Evolutionary conservation across 371 early-diverging fungal genomes (phyloP), one percentile per base, ranked within the genome.

Genomic region (Actinomortierella wolfii): DNA sequence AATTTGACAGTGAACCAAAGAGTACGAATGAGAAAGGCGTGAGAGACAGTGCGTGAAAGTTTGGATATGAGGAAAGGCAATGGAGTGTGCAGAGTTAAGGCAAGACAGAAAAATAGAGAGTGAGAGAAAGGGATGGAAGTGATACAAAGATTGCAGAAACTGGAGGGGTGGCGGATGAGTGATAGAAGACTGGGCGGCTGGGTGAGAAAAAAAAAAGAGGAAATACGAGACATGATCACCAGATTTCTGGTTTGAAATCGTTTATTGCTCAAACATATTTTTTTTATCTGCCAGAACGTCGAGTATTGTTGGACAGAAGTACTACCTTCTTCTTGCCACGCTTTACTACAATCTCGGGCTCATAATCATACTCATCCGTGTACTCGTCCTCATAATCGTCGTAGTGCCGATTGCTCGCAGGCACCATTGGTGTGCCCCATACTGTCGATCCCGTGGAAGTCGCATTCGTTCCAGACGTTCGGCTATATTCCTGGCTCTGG

Each of bases 361-460:
- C 70, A 41, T 61, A 70, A 44, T 70, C 65, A 28, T 60, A 61
- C 23, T 70, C 70, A 20, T 70, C 64, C 11, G 61, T 64, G 21
- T 64, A 64, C 21, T 64, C 55, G 7, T 70, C 70, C n/a, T 64
- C 64, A 24, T 70, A 59, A 9, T 64, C 65, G 39, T 70, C 70
- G 13, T 64, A 51, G 24, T 59, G 61, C 28, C 70, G 57, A 34
- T 34, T 4, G 21, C 54, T 62, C 9, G 53, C 45, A 0, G 70
- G 65, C 3, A 86, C 80, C 3, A 81, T 78, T 2, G 60, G 78
- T 3, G 86, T 86, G 5, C 84, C 86, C 86, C 86, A 86, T 0
- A 84, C 83, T 0, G 86, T 86, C 34, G 70, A 71, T 24, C 61
- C 23, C 4, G 64, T 64, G 5, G 48, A 52, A 7, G 51, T 50